Evolutionary conservation across 1,284 basidiomycete species (phyloP).

Genomic region (Apiotrichum sp.): DNA sequence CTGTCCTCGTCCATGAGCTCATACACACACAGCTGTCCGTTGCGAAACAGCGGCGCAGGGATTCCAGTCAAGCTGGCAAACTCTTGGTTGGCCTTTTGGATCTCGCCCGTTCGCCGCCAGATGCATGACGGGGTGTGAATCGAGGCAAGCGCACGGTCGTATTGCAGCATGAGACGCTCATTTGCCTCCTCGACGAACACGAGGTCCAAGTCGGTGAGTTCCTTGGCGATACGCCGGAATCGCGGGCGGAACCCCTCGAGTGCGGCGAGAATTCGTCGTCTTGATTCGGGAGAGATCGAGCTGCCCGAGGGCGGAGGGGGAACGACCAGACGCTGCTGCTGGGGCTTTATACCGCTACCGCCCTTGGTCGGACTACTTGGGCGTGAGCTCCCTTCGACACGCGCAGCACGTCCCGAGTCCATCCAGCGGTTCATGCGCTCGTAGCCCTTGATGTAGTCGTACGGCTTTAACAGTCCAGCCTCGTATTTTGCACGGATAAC

Average conservation of each 20-base stretch:
- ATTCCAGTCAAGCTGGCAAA: conserved; percentile 41
- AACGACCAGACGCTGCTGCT: conserved; percentile 1
- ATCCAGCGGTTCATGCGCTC: conserved; percentile 86
- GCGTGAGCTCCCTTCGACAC: conserved; percentile 43
- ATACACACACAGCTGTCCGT: conserved; percentile 88
- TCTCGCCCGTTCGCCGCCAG: conserved; percentile 95
- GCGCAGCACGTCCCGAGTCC: conserved; percentile 56
- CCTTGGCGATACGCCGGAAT: conserved; percentile 85
- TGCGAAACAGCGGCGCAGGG: conserved; percentile 31
- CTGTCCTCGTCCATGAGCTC: conserved; percentile 95
- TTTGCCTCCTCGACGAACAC: conserved; percentile 97
- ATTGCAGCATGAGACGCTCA: conserved; percentile 88
- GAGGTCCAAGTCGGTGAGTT: conserved; percentile 87
- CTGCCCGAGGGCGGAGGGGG: conserved; percentile 25
- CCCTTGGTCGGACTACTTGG: conserved; percentile 11
- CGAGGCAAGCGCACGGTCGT: conserved; percentile 88
- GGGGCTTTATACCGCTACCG: neutral
- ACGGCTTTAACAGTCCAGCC: conserved; percentile 87
- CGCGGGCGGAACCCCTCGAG: conserved; percentile 87
- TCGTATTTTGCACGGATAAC: conserved; percentile 97
- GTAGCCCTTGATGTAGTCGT: conserved; percentile 94
- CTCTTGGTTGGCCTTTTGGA: conserved; percentile 95
- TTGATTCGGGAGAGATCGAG: conserved; percentile 70
- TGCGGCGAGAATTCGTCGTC: conserved; percentile 64
- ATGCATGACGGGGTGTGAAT: conserved; percentile 96